phyloP scores from a whole-genome alignment of 139 green algal genomes.

The Choricystis sp. region DNA sequence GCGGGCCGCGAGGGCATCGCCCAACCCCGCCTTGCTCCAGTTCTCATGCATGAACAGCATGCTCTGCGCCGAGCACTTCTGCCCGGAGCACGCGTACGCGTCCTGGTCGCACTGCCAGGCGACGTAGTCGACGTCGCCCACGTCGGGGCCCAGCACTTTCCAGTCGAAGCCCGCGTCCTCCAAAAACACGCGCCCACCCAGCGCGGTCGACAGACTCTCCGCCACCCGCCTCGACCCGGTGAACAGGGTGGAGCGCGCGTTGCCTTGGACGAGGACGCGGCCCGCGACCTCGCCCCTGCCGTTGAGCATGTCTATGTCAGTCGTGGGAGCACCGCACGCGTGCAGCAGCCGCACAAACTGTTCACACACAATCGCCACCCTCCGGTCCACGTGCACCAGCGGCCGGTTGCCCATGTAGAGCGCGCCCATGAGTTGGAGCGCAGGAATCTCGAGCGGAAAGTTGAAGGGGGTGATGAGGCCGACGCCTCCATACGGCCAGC shows the following conservation, averaged over 20 bases:
- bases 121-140: conserved; percentile 65
- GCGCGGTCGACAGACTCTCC: conserved; percentile 60
- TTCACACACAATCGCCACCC: conserved; percentile 79
- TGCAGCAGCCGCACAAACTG: conserved; percentile 86
- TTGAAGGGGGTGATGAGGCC: conserved; percentile 95
- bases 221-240: conserved; percentile 71
- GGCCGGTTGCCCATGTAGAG: conserved; percentile 98
- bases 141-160: conserved; percentile 88
- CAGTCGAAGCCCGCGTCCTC: conserved; percentile 98
- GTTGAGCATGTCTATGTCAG: conserved; percentile 77
- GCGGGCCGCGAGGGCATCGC: conserved; percentile 40
- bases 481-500: conserved; percentile 85
- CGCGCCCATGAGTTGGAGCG: conserved; percentile 92
- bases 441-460: conserved; percentile 95
- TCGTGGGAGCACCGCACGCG: conserved; percentile 62
- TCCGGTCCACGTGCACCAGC: conserved; percentile 78
- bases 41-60: conserved; percentile 87
- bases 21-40: conserved; percentile 37
- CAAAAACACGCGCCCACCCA: conserved; percentile 51
- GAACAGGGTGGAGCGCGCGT: conserved; percentile 81
- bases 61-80: conserved; percentile 95
- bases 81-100: conserved; percentile 83
- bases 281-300: conserved; percentile 49
- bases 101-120: conserved; percentile 94
- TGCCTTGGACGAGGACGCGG: conserved; percentile 43